A percentile compares a stretch with the other conserved stretches of the same genome.
These are phyloP conservation scores for Dicorynia guianensis DNA, from an alignment of 306 rosid species.

Conservation along the genomic window DNA sequence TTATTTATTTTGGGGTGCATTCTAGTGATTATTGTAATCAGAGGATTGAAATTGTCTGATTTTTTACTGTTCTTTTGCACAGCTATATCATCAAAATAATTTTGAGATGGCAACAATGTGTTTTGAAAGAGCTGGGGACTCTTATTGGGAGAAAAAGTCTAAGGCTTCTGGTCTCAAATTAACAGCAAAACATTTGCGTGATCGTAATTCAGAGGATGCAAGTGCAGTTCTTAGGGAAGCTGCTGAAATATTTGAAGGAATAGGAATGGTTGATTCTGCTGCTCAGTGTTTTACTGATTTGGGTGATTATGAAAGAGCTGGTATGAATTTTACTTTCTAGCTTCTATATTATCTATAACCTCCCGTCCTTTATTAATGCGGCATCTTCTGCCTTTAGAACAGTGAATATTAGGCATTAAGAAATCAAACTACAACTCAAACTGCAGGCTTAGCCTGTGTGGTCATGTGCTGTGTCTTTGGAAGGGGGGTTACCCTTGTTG, in stretches of 20 bases:
- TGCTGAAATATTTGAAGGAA: slow-evolving; percentile 70
- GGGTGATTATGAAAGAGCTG: slow-evolving; percentile 74
- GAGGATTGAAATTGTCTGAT: neutral
- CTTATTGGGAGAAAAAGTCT: slow-evolving; percentile 75
- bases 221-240: slow-evolving; percentile 73
- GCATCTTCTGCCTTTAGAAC: neutral
- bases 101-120: slow-evolving; percentile 81
- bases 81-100: slow-evolving; percentile 69
- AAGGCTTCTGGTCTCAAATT: slow-evolving; percentile 74
- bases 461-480: neutral
- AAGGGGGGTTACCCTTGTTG: too few species aligned
- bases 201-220: slow-evolving; percentile 55
- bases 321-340: slow-evolving; percentile 44
- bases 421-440: neutral
- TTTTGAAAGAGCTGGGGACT: slow-evolving; percentile 78
- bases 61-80: slow-evolving; percentile 19
- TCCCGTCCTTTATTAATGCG: neutral
- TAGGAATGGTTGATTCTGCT: slow-evolving; percentile 67
- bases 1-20: neutral
- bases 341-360: neutral
- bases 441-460: neutral
- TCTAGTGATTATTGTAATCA: neutral
- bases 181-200: slow-evolving; percentile 53
- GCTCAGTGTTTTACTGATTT: slow-evolving; percentile 73
- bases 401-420: neutral